Percentiles rank a stretch among this genome's conserved stretches.
Evolutionary conservation across 1,139 yeast species (phyloP).

Genomic region (Tardiomyces blankii): DNA sequence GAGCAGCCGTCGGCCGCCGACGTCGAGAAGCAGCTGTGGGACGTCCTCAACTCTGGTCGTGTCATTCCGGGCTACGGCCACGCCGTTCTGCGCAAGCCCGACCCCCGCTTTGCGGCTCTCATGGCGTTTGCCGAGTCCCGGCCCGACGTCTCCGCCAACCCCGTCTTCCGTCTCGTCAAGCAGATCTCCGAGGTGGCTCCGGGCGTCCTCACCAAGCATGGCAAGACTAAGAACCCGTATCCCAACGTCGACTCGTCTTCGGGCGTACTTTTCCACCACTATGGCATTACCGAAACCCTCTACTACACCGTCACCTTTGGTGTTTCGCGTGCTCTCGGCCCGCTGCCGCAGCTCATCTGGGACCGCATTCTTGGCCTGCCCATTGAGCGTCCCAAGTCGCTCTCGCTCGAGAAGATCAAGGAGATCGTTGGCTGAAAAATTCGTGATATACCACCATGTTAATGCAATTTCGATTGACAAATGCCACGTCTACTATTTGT

Average conservation of each 20-base stretch:
- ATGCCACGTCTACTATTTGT: too few species aligned
- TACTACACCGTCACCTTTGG: slow-evolving; percentile 98
- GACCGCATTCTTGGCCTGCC: slow-evolving; percentile 95
- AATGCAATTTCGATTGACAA: not conserved
- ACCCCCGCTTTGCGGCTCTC: slow-evolving; percentile 96
- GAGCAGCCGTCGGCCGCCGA: slow-evolving; percentile 63
- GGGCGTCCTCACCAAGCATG: slow-evolving; percentile 87
- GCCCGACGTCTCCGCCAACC: slow-evolving; percentile 28
- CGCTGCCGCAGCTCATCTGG: slow-evolving; percentile 89
- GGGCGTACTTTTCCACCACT: slow-evolving; percentile 93
- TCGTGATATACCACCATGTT: not conserved
- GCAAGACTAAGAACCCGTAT: slow-evolving; percentile 98
- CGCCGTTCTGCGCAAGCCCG: slow-evolving; percentile 93
- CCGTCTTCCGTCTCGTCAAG: slow-evolving; percentile 69
- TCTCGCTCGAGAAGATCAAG: slow-evolving; percentile 45
- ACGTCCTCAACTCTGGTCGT: slow-evolving; percentile 80
- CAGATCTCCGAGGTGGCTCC: slow-evolving; percentile 94
- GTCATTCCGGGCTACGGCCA: slow-evolving; percentile 98
- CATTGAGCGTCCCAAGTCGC: slow-evolving; percentile 96
- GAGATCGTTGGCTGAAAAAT: slow-evolving; percentile 17
- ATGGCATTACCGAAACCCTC: slow-evolving; percentile 89
- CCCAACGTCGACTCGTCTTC: slow-evolving; percentile 98
- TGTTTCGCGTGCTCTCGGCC: slow-evolving; percentile 97
- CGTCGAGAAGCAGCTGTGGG: slow-evolving; percentile 82
- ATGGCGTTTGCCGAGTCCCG: slow-evolving; percentile 67